Conservation (phyloP, 1,284 basidiomycete species). For the Irpex sp. region DNA sequence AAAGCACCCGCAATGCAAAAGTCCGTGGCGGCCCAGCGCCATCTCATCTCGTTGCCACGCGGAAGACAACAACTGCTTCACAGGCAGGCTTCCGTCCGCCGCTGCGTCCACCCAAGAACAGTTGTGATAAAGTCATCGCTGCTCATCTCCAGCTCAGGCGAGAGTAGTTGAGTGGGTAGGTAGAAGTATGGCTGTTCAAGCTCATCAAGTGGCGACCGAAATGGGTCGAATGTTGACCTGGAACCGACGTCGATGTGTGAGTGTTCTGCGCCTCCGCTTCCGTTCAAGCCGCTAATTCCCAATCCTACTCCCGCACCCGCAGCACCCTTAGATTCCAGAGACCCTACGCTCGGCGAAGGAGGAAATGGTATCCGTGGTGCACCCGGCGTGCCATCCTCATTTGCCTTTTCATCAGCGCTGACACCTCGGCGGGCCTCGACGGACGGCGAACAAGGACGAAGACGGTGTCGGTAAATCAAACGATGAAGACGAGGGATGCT, state of each 20-base stretch:
- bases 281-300: neutral
- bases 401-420: neutral
- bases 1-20: neutral
- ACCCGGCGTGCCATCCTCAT: neutral
- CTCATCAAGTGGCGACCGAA: neutral
- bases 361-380: conserved; percentile 8
- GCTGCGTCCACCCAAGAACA: conserved; percentile 9
- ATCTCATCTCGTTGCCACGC: neutral
- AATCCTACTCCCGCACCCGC: neutral
- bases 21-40: neutral
- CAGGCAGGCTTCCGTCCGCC: conserved; percentile 3
- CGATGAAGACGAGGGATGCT: neutral
- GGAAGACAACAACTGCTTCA: neutral
- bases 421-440: neutral
- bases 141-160: conserved; percentile 13
- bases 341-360: neutral
- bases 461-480: neutral
- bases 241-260: neutral
- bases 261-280: neutral
- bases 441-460: neutral
- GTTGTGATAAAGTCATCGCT: conserved; percentile 9
- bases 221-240: neutral
- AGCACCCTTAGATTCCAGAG: neutral
- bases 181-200: conserved; percentile 7
- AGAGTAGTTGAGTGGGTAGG: conserved; percentile 10